Percentiles rank a stretch among this genome's conserved stretches.
These are phyloP conservation scores for Ophiocordyceps sinensis DNA, from an alignment of 2,329 filamentous ascomycete species.

Conservation along the genomic window DNA sequence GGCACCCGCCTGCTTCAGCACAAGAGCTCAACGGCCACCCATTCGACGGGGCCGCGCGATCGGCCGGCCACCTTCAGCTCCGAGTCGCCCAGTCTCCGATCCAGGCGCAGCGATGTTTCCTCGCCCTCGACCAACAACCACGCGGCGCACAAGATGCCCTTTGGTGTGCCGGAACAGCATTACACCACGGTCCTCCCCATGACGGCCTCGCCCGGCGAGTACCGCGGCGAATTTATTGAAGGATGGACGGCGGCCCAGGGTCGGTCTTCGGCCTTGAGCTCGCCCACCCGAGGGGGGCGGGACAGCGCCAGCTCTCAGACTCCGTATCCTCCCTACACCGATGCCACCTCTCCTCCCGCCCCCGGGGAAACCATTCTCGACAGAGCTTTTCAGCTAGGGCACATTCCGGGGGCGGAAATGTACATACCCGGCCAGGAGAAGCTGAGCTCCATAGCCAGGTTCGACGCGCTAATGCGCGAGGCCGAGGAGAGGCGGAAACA, in stretches of 20 bases:
- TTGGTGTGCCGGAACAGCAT: slow-evolving; percentile 26
- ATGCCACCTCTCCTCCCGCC: slow-evolving; percentile 34
- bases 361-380: slow-evolving; percentile 54
- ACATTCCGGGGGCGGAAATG: slow-evolving; percentile 44
- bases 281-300: slow-evolving; percentile 36
- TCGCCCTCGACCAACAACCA: slow-evolving; percentile 37
- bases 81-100: slow-evolving; percentile 45
- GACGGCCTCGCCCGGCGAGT: slow-evolving; percentile 38
- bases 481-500: slow-evolving; percentile 35
- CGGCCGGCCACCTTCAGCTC: slow-evolving; percentile 38
- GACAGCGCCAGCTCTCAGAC: slow-evolving; percentile 40
- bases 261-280: slow-evolving; percentile 41
- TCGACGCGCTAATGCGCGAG: slow-evolving; percentile 51
- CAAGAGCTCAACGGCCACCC: slow-evolving; percentile 33
- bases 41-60: slow-evolving; percentile 31
- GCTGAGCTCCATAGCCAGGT: slow-evolving; percentile 48
- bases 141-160: slow-evolving; percentile 22
- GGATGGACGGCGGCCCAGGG: slow-evolving; percentile 47
- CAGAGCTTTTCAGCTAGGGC: slow-evolving; percentile 48
- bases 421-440: slow-evolving; percentile 44
- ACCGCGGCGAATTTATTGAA: slow-evolving; percentile 41
- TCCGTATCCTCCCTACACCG: slow-evolving; percentile 20
- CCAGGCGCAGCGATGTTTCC: slow-evolving; percentile 47
- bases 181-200: slow-evolving; percentile 40
- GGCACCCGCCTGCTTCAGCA: slow-evolving; percentile 27